A percentile compares a stretch with the other conserved stretches of the same genome.
Conservation (phyloP, 495 filamentous ascomycete species). For the Neurospora hispaniola region DNA sequence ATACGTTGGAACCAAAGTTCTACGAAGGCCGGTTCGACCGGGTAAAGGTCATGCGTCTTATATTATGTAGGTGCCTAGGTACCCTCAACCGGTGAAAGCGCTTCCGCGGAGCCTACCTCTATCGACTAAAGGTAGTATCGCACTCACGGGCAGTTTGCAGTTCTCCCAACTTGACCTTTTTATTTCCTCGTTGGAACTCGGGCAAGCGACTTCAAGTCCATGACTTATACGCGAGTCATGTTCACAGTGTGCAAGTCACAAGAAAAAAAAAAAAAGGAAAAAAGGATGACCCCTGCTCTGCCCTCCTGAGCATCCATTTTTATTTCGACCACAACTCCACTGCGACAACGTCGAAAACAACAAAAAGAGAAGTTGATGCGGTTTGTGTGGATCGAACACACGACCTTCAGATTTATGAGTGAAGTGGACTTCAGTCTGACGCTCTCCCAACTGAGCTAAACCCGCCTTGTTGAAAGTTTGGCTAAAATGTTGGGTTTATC, state of each 20-base stretch:
- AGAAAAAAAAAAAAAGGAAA: not conserved
- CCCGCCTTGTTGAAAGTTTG: not conserved
- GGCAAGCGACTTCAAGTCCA: not conserved
- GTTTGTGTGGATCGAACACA: not conserved
- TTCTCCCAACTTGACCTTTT: not conserved
- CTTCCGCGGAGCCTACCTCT: too few species aligned
- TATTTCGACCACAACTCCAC: not conserved
- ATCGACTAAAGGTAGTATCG: not conserved
- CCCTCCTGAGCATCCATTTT: not conserved
- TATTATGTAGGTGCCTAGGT: too few species aligned
- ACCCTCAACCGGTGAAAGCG: too few species aligned
- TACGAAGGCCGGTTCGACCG: too few species aligned
- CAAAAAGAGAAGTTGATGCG: not conserved
- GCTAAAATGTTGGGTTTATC: not conserved
- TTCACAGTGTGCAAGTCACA: not conserved
- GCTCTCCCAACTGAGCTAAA: not conserved
- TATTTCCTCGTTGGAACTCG: not conserved
- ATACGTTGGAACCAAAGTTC: too few species aligned
- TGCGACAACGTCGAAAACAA: not conserved
- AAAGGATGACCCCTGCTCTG: not conserved
- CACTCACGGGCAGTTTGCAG: not conserved
- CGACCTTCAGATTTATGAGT: not conserved
- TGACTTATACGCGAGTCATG: not conserved
- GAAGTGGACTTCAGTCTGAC: not conserved
- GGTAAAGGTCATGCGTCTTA: too few species aligned